Evolutionary conservation across 2,329 filamentous ascomycete genomes (phyloP).

Genomic region (Fusarium brevicatenulatum): DNA sequence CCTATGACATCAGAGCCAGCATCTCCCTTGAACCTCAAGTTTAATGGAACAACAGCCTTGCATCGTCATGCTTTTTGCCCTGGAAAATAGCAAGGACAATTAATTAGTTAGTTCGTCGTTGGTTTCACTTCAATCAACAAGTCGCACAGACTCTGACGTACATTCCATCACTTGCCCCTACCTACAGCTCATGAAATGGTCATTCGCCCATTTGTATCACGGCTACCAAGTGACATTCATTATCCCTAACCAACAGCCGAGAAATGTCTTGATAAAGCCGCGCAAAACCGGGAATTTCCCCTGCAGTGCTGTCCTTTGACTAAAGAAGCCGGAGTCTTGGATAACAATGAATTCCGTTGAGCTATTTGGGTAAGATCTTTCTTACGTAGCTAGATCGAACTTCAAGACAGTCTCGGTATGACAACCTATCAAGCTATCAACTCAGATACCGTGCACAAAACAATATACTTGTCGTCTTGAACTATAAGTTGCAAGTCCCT

Average conservation of each 20-base stretch:
- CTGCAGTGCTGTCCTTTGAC: no score
- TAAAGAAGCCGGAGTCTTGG: not conserved
- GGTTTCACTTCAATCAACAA: not conserved
- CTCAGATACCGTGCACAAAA: no score
- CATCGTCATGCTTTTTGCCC: not conserved
- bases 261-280: not conserved
- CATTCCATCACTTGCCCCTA: not conserved
- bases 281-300: not conserved
- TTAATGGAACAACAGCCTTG: not conserved
- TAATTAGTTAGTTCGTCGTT: not conserved
- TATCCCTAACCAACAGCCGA: not conserved
- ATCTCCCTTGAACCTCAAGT: slow-evolving; percentile 4
- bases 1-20: slow-evolving; percentile 8
- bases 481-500: no score
- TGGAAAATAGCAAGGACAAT: not conserved
- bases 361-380: not conserved
- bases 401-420: not conserved
- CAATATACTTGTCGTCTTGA: no score
- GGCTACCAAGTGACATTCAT: not conserved
- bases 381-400: not conserved
- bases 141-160: not conserved
- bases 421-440: not conserved
- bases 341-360: not conserved
- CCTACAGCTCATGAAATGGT: not conserved
- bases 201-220: not conserved